Evolutionary conservation across 1,284 basidiomycete species (phyloP).

Genomic region (Chiua sp.): DNA sequence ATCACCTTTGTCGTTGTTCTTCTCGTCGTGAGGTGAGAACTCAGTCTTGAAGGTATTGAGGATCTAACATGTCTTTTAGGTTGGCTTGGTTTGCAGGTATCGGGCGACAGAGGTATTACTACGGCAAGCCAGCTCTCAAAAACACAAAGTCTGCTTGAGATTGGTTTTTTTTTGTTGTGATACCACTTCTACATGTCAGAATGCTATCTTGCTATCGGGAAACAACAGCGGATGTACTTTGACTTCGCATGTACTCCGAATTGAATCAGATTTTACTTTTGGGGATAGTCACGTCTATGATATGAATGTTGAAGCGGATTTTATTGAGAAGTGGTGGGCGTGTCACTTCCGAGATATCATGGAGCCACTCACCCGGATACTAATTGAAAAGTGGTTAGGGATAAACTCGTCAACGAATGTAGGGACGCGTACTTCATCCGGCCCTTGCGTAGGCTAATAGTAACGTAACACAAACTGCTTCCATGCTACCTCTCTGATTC

Average conservation of each 20-base stretch:
- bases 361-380: too few relatives aligned
- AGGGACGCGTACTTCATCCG: too few relatives aligned
- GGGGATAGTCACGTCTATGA: too few relatives aligned
- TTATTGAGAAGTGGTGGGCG: too few relatives aligned
- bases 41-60: conserved; percentile 1
- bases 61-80: conserved; percentile 31
- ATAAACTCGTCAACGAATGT: too few relatives aligned
- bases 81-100: conserved; percentile 71
- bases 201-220: background rate
- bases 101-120: conserved; percentile 63
- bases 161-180: background rate
- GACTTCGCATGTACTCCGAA: background rate
- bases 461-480: too few relatives aligned
- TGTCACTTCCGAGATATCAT: too few relatives aligned
- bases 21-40: conserved; percentile 55
- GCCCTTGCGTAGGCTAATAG: too few relatives aligned
- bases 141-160: conserved; percentile 28
- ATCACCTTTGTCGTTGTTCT: conserved; percentile 67
- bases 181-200: background rate
- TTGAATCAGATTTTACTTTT: background rate
- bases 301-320: too few relatives aligned
- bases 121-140: conserved; percentile 34
- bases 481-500: too few relatives aligned
- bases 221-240: background rate
- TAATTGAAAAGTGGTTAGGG: too few relatives aligned